These are phyloP conservation scores for Cyclocybe aegerita DNA, from an alignment of 768 basidiomycete genomes.

Conservation along the genomic window DNA sequence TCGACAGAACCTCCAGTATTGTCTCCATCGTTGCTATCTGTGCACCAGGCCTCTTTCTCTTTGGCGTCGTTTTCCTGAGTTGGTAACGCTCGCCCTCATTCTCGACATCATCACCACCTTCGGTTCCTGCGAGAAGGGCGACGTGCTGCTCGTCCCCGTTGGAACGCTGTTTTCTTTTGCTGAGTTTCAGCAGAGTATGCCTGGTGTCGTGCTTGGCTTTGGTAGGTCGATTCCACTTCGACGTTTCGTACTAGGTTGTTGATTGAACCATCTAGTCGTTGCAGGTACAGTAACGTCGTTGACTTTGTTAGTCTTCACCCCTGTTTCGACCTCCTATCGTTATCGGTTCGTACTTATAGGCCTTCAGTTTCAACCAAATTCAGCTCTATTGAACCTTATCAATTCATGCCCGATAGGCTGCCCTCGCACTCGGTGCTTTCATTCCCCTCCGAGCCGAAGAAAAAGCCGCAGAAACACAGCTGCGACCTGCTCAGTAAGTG, in stretches of 20 bases:
- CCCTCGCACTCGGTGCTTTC: slow-evolving; percentile 19
- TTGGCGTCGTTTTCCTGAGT: neutral
- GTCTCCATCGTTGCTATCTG: slow-evolving; percentile 21
- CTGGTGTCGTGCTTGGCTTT: slow-evolving; percentile 22
- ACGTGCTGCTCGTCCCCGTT: slow-evolving; percentile 26
- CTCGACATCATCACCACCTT: slow-evolving; percentile 26
- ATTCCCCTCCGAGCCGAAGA: slow-evolving; percentile 19
- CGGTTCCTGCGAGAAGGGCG: slow-evolving; percentile 21
- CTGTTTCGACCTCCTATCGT: slow-evolving; percentile 20
- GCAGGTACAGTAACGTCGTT: neutral
- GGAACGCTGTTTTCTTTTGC: slow-evolving; percentile 26
- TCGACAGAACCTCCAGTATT: slow-evolving; percentile 21
- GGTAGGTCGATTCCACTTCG: slow-evolving; percentile 8
- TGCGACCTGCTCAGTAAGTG: slow-evolving; percentile 19
- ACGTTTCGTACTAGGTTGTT: neutral
- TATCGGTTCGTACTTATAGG: slow-evolving; percentile 15
- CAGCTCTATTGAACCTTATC: neutral
- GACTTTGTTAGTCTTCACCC: slow-evolving; percentile 23
- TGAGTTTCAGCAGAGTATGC: slow-evolving; percentile 22
- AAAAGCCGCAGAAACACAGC: slow-evolving; percentile 12
- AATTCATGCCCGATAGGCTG: slow-evolving; percentile 10
- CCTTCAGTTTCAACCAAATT: neutral
- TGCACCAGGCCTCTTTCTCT: neutral
- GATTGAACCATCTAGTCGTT: neutral
- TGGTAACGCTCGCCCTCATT: slow-evolving; percentile 21